Base-by-base conservation (phyloP, 2,329 filamentous ascomycete genomes). In the Didymella sp. region DNA sequence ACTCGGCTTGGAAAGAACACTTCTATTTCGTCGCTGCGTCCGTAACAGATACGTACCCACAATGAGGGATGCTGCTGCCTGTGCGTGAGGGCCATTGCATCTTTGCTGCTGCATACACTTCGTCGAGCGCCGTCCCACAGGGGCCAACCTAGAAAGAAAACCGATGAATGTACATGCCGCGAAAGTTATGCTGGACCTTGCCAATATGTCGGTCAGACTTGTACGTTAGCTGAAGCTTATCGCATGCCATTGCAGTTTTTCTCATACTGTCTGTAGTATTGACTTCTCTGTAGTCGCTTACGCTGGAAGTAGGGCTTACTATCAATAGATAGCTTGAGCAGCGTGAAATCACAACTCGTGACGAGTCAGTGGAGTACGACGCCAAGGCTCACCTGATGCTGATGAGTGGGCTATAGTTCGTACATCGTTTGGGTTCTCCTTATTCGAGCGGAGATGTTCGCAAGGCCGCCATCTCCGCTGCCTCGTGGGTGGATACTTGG, bases 361-460 rank as follows among this genome's bases (percentile, higher is more conserved):
- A 42, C 33, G 42, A 43, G 31, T 46, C 35, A 54, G 28, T 56
- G 27, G 24, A 19, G 42, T 31, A 35, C 21, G 19, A 15, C 31
- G 22, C 47, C 47, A 51, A 56, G 53, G 33, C 47, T 47, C 47
- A 56, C 48, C 42, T 56, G 42, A 51, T 46, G n/a, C 40, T 41
- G 33, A 45, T 43, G 31, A 38, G 38, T 38, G 45, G 19, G 31
- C 38, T 35, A 28, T 17, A 33, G 28, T 44, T 44, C 44, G 51
- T 48, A 49, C 30, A 45, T 50, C 52, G 38, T 56, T n/a, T 33
- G 28, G 17, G 27, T 40, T 35, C 6, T 40, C 25, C 40, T 38
- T 31, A 19, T 44, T 31, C 11, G 45, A 15, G 6, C 25, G 17
- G 30, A 43, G 21, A 19, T 41, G 25, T 28, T 31, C 25, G 41